phyloP scores from a whole-genome alignment of 2,329 filamentous ascomycete genomes.

The Epicoccum sorghinum region DNA sequence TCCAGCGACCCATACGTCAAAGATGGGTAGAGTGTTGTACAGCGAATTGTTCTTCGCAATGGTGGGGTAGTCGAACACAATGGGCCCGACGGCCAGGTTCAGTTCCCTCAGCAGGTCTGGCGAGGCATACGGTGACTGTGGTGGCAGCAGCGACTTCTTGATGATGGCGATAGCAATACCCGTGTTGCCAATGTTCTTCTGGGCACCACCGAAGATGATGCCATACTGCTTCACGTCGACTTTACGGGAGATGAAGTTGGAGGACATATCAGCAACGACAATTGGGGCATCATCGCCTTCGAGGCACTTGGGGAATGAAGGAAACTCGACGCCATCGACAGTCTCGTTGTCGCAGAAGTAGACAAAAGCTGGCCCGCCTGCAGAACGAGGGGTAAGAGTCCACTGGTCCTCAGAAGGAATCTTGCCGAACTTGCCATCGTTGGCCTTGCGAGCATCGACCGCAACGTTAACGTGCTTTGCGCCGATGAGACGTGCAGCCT shows the following conservation, averaged over 20 bases:
- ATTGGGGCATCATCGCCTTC: conserved; percentile 69
- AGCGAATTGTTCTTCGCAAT: conserved; percentile 92
- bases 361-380: conserved; percentile 67
- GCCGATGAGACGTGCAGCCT: conserved; percentile 79
- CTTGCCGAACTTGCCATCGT: conserved; percentile 81
- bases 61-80: conserved; percentile 81
- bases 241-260: conserved; percentile 84
- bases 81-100: conserved; percentile 76
- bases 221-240: conserved; percentile 81
- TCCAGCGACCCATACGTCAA: conserved; percentile 91
- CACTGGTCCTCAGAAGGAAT: conserved; percentile 81
- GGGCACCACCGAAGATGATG: conserved; percentile 86
- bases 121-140: conserved; percentile 62
- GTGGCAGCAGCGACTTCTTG: conserved; percentile 78
- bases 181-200: conserved; percentile 90
- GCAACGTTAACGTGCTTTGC: conserved; percentile 80
- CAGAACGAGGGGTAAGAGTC: conserved; percentile 68
- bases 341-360: conserved; percentile 97
- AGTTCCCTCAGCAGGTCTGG: conserved; percentile 74
- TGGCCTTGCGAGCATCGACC: conserved; percentile 66
- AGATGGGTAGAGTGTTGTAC: conserved; percentile 95
- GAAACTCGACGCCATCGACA: conserved; percentile 91
- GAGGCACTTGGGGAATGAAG: conserved; percentile 69
- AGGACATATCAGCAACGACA: conserved; percentile 91
- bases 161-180: conserved; percentile 88